Evolutionary conservation across 2,329 filamentous ascomycete species (phyloP), one percentile per base, ranked within the genome.

Genomic region (Chaetomium sp.): DNA sequence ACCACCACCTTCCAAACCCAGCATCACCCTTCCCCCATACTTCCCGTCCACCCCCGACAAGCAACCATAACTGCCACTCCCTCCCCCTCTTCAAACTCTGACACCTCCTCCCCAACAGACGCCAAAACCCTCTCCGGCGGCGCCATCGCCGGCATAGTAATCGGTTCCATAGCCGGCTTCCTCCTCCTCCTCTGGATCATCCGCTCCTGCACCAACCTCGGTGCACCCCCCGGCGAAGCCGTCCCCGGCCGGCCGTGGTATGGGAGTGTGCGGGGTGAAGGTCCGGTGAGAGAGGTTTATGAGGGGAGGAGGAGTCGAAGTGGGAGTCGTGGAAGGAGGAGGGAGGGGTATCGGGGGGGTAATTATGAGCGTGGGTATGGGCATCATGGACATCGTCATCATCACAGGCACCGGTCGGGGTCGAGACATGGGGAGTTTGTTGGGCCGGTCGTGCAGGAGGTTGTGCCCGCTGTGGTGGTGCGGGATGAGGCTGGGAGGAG

Each of bases 131-230:
- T 79, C 10, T 72, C 68, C 43, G 76, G 74, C 49, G 77, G 77
- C 46, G 76, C 75, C 47, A 79, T 80, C 49, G 76, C 76, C 0
- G 77, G 76, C 46, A 79, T 79, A 56, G 74, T 79, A 47, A 72
- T 79, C 58, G 76, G 76, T 19, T 75, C 74, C 32, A 68, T 79
- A 51, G 70, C 63, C 46, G 76, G 76, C n/a, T 61, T 76, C 42
- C 66, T 79, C 10, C 67, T 79, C 0, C 56, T 79, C 3, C 57
- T 74, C 38, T 79, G 77, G 77, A 65, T 79, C 58, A 53, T 79
- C 59, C 70, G 71, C 5, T 76, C 74, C 2, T 78, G 74, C 63
- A 61, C 67, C 50, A 74, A 75, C 60, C 61, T 74, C 40, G 71
- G 72, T 7, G 70, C 69, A 1, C 70, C 71, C 7, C 68, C 69